Percentiles rank a stretch among this genome's conserved stretches.
phyloP scores from a whole-genome alignment of 805 yeast genomes.

The Yarrowia alimentaria region DNA sequence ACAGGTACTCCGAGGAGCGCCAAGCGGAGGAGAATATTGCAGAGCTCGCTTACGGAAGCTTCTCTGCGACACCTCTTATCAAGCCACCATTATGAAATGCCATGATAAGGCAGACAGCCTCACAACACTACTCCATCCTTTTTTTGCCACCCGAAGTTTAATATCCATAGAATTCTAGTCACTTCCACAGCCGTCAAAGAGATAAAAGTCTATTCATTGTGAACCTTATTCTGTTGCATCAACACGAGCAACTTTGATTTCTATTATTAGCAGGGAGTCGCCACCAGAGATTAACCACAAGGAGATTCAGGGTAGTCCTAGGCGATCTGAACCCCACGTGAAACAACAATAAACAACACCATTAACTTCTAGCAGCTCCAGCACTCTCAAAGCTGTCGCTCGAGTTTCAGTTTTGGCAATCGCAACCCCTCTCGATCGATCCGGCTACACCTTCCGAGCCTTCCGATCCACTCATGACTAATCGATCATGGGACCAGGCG shows the following conservation, averaged over 20 bases:
- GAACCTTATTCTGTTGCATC: conserved; percentile 3
- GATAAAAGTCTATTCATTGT: too few species aligned
- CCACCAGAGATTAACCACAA: conserved; percentile 3
- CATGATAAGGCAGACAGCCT: background rate
- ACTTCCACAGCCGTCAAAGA: too few species aligned
- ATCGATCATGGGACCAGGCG: too few species aligned
- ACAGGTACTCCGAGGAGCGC: too few species aligned
- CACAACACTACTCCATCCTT: background rate
- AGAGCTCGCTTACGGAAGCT: too few species aligned
- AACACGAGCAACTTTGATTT: conserved; percentile 12
- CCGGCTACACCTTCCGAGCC: too few species aligned
- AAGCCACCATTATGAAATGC: background rate
- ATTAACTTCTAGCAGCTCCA: too few species aligned
- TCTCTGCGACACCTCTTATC: conserved; percentile 9
- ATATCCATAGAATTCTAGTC: background rate
- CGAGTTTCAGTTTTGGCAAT: too few species aligned
- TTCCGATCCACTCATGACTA: too few species aligned
- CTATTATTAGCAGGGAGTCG: conserved; percentile 7
- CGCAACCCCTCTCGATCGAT: too few species aligned
- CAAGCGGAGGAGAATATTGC: background rate
- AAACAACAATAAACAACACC: too few species aligned
- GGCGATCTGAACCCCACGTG: conserved; percentile 5
- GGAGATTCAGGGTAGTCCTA: background rate
- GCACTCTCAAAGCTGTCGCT: too few species aligned
- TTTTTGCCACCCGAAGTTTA: conserved; percentile 21